Evolutionary conservation across 179 eudicot species (phyloP).

Genomic region (Vitellaria paradoxa): DNA sequence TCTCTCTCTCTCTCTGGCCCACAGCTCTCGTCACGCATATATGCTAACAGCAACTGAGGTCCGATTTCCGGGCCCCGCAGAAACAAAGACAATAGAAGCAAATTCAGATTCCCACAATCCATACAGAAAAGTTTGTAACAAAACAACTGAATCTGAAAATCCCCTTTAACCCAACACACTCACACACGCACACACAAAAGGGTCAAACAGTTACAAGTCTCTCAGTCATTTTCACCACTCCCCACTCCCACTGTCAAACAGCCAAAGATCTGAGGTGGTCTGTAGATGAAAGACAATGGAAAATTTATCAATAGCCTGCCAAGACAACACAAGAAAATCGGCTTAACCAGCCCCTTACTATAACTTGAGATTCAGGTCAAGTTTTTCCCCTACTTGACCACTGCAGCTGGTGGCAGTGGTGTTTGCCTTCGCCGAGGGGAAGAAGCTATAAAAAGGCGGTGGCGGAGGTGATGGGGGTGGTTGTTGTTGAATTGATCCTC

Average conservation of each 20-base stretch:
- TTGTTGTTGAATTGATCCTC: not conserved
- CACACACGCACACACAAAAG: not conserved
- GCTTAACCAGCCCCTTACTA: conserved; percentile 13
- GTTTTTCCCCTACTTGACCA: conserved; percentile 32
- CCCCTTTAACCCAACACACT: conserved; percentile 7
- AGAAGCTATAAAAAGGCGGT: conserved; percentile 33
- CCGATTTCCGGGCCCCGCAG: conserved; percentile 15
- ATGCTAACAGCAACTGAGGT: not conserved
- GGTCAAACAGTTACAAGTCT: too few relatives aligned
- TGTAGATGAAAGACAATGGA: not conserved
- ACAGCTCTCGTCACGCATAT: not conserved
- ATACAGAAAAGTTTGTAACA: conserved; percentile 14
- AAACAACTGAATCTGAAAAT: conserved; percentile 1
- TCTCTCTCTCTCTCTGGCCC: not conserved
- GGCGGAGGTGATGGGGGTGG: conserved; percentile 28
- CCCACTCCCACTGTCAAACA: not conserved
- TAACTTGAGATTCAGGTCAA: conserved; percentile 66
- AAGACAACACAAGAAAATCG: not conserved
- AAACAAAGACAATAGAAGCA: not conserved
- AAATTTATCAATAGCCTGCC: not conserved
- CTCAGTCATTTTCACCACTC: too few relatives aligned
- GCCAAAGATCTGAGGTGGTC: not conserved
- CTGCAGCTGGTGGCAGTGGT: conserved; percentile 19
- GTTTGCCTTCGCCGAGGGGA: conserved; percentile 30
- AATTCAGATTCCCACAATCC: conserved; percentile 17